These are phyloP conservation scores for Camellia lanceoleosa DNA, from an alignment of 148 eudicot genomes.

Conservation along the genomic window DNA sequence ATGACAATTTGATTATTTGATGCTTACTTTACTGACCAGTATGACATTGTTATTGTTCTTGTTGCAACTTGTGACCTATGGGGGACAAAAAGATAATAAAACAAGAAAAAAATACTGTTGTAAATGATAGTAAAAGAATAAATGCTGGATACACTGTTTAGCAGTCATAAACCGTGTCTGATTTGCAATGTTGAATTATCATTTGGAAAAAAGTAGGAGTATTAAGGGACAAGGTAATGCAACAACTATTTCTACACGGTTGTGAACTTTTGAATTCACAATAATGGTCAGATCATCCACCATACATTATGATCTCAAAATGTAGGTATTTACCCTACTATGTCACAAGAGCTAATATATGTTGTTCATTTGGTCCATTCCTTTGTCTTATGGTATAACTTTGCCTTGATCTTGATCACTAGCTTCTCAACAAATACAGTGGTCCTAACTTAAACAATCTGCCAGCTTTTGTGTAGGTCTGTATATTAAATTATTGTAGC, in stretches of 20 bases:
- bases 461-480: neutral
- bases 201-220: neutral
- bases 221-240: neutral
- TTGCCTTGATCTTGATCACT: neutral
- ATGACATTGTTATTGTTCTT: neutral
- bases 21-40: neutral
- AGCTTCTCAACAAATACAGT: neutral
- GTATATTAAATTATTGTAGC: neutral
- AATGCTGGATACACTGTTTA: neutral
- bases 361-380: neutral
- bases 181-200: neutral
- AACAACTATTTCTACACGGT: neutral
- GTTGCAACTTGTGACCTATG: neutral
- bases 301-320: neutral
- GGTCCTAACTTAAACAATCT: constrained; percentile 7
- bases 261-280: neutral
- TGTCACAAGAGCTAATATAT: neutral
- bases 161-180: neutral
- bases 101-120: no score
- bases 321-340: neutral
- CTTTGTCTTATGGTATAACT: neutral
- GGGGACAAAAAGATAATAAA: neutral
- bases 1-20: neutral
- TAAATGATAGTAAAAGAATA: neutral
- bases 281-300: constrained; percentile 1